A percentile compares a stretch with the other conserved stretches of the same genome.
Conservation (phyloP, 805 yeast genomes). For the Millerozyma miso region DNA sequence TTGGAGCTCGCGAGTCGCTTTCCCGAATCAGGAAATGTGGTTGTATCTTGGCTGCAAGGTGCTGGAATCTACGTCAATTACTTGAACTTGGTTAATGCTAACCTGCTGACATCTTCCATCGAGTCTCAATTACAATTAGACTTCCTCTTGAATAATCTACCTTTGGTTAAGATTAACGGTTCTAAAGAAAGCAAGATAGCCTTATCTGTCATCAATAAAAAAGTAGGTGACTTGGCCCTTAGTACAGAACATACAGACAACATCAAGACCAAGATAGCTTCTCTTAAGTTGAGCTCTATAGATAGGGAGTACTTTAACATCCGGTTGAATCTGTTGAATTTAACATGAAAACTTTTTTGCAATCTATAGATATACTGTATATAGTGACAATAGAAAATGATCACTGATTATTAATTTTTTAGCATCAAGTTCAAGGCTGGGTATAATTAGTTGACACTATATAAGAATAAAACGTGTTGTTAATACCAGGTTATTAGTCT, state of each 20-base stretch:
- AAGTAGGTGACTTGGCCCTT: slow-evolving; percentile 40
- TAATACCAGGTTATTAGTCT: too few relatives aligned
- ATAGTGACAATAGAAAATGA: not conserved
- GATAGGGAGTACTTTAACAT: slow-evolving; percentile 34
- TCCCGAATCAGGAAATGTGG: slow-evolving; percentile 36
- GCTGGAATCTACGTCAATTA: slow-evolving; percentile 56
- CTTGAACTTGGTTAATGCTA: slow-evolving; percentile 24
- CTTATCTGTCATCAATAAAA: slow-evolving; percentile 48
- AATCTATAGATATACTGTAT: not conserved
- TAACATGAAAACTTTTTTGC: not conserved
- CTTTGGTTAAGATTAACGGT: slow-evolving; percentile 27
- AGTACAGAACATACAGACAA: slow-evolving; percentile 15
- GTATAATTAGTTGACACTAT: too few relatives aligned
- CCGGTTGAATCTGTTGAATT: slow-evolving; percentile 5
- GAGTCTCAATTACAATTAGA: slow-evolving; percentile 17
- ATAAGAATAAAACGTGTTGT: too few relatives aligned
- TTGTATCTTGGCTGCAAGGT: slow-evolving; percentile 52
- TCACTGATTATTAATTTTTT: not conserved
- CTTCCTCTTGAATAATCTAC: slow-evolving; percentile 43
- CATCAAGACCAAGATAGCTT: slow-evolving; percentile 28
- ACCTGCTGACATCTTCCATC: not conserved
- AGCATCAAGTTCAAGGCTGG: too few relatives aligned
- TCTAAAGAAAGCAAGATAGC: slow-evolving; percentile 44
- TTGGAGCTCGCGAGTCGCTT: slow-evolving; percentile 36
- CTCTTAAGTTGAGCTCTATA: slow-evolving; percentile 43